A percentile compares a stretch with the other conserved stretches of the same genome.
Evolutionary conservation across 1,284 basidiomycete genomes (phyloP).

Genomic region (Ustilago sp.): DNA sequence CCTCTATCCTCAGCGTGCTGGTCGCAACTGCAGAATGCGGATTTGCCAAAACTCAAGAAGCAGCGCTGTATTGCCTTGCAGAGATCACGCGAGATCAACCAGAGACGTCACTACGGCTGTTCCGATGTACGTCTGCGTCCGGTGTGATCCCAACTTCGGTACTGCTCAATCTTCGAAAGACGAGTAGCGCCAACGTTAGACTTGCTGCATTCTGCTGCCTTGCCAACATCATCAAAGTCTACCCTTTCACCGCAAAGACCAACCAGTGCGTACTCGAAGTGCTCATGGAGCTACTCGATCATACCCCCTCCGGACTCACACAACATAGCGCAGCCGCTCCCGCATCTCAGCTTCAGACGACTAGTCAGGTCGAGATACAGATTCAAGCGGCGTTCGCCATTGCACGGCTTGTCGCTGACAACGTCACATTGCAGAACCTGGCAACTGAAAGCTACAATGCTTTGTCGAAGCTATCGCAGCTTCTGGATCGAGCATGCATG

Average conservation of each 20-base stretch:
- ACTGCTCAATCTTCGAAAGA: conserved; percentile 50
- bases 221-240: conserved; percentile 61
- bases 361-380: conserved; percentile 52
- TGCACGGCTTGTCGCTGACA: conserved; percentile 56
- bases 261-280: conserved; percentile 60
- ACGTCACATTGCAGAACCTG: conserved; percentile 51
- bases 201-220: conserved; percentile 63
- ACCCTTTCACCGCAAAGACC: conserved; percentile 55
- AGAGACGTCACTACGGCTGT: conserved; percentile 34
- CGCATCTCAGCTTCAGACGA: conserved; percentile 21
- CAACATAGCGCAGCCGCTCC: conserved; percentile 4
- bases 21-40: conserved; percentile 56
- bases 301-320: conserved; percentile 17
- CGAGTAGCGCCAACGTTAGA: conserved; percentile 50
- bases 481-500: conserved; percentile 47
- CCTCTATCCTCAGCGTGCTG: conserved; percentile 37
- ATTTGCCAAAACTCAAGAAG: conserved; percentile 59
- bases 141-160: conserved; percentile 59
- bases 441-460: conserved; percentile 53
- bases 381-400: conserved; percentile 61
- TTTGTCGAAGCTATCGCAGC: conserved; percentile 36
- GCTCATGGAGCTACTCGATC: conserved; percentile 60
- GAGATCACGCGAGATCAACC: conserved; percentile 52
- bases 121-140: conserved; percentile 39
- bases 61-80: conserved; percentile 56